A percentile compares a stretch with the other conserved stretches of the same genome.
These are phyloP conservation scores for Thielaviopsis euricoi DNA, from an alignment of 2,329 filamentous ascomycete genomes.

Conservation along the genomic window DNA sequence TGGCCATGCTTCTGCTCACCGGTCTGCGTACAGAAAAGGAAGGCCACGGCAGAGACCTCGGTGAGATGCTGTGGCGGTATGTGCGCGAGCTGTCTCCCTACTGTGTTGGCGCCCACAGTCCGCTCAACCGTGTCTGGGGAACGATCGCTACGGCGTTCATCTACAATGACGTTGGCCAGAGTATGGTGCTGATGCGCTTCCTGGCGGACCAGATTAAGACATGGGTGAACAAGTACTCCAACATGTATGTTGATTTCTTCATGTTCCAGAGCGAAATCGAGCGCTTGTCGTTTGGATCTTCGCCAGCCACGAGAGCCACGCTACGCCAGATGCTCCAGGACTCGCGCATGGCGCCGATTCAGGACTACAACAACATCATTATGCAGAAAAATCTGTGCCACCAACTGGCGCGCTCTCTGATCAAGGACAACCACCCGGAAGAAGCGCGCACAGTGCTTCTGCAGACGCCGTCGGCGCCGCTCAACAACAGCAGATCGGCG, in stretches of 20 bases:
- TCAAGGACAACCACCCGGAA: slow-evolving; percentile 9
- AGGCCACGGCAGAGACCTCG: slow-evolving; percentile 8
- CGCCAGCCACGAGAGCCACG: slow-evolving; percentile 6
- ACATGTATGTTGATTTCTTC: slow-evolving; percentile 9
- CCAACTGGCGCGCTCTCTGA: slow-evolving; percentile 8
- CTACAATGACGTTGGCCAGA: slow-evolving; percentile 10
- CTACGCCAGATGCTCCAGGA: slow-evolving; percentile 7
- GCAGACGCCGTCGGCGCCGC: slow-evolving; percentile 5
- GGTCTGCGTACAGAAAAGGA: slow-evolving; percentile 11
- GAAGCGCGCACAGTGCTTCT: slow-evolving; percentile 6
- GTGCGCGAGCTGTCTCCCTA: slow-evolving; percentile 8
- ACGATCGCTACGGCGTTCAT: slow-evolving; percentile 9
- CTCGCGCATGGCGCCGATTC: not conserved
- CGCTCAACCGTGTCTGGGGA: slow-evolving; percentile 10
- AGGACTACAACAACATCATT: slow-evolving; percentile 6
- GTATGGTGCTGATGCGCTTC: slow-evolving; percentile 10
- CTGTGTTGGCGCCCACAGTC: slow-evolving; percentile 8
- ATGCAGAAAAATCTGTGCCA: slow-evolving; percentile 9
- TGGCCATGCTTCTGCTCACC: slow-evolving; percentile 9
- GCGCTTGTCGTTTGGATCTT: slow-evolving; percentile 6
- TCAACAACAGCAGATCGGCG: slow-evolving; percentile 9
- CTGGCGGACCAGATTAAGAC: slow-evolving; percentile 7
- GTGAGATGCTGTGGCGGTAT: slow-evolving; percentile 11
- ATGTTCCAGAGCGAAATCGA: slow-evolving; percentile 12
- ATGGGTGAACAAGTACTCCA: slow-evolving; percentile 3